A percentile compares a stretch with the other conserved stretches of the same genome.
phyloP scores from a whole-genome alignment of 1,284 basidiomycete genomes.

The Trametes polyzona region DNA sequence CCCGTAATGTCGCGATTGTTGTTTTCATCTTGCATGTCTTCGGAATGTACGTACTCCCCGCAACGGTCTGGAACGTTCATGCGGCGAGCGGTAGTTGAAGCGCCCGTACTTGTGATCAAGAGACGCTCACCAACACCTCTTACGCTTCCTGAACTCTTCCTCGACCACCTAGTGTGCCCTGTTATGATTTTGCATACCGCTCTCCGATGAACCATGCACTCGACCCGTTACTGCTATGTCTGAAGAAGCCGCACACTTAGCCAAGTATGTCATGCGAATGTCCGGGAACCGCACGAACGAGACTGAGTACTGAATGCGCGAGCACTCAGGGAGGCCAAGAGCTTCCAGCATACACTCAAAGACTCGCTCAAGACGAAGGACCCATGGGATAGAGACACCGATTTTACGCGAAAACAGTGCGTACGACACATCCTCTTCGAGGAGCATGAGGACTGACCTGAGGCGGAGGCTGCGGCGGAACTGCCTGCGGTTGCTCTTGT shows the following conservation, averaged over 20 bases:
- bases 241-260: conserved; percentile 32
- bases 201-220: conserved; percentile 14
- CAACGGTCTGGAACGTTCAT: conserved; percentile 63
- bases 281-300: background rate
- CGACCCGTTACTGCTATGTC: conserved; percentile 23
- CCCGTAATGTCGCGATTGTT: conserved; percentile 45
- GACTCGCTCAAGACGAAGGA: conserved; percentile 71
- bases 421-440: conserved; percentile 29
- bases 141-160: conserved; percentile 2
- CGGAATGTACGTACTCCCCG: too few relatives aligned
- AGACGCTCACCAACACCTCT: background rate
- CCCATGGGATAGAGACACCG: conserved; percentile 84
- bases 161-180: conserved; percentile 2
- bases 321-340: conserved; percentile 65
- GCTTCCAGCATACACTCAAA: conserved; percentile 68
- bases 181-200: conserved; percentile 8
- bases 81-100: conserved; percentile 34
- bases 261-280: conserved; percentile 25
- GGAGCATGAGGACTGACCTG: conserved; percentile 7
- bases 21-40: too few relatives aligned
- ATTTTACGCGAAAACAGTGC: conserved; percentile 84
- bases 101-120: conserved; percentile 51
- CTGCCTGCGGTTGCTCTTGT: conserved; percentile 76
- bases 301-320: conserved; percentile 7
- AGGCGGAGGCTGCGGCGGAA: conserved; percentile 70